Conservation (phyloP, 768 basidiomycete genomes). For the Hericium coralloides region DNA sequence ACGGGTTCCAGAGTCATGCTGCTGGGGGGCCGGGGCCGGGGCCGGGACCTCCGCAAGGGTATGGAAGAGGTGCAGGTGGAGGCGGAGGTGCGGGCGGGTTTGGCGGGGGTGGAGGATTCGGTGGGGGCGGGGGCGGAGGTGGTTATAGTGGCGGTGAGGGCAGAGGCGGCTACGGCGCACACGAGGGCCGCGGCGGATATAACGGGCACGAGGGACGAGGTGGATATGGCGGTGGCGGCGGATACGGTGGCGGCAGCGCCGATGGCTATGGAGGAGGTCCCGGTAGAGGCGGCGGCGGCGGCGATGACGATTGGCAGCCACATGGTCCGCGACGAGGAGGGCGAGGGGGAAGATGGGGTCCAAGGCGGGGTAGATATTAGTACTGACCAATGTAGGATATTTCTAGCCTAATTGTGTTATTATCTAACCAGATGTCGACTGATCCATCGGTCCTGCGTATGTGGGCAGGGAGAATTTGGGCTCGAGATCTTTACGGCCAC, state of each 20-base stretch:
- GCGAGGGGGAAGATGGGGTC: neutral
- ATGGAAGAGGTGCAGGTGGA: neutral
- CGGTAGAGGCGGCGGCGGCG: neutral
- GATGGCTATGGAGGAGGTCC: neutral
- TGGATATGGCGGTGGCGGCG: neutral
- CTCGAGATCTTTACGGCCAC: too few species aligned
- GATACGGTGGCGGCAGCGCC: neutral
- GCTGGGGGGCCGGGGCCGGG: slow-evolving; percentile 2
- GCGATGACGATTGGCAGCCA: neutral
- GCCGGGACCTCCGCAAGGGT: neutral
- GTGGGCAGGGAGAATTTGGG: too few species aligned
- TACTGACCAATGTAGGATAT: too few species aligned
- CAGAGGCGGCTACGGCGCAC: too few species aligned
- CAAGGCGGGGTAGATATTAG: neutral
- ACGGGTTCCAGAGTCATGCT: neutral
- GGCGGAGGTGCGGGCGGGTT: neutral
- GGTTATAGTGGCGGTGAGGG: too few species aligned
- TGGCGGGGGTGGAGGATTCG: too few species aligned
- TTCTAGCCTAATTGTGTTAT: too few species aligned
- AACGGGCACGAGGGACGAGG: too few species aligned
- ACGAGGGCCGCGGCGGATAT: too few species aligned
- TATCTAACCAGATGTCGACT: too few species aligned
- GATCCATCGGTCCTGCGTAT: too few species aligned
- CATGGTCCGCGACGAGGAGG: neutral
- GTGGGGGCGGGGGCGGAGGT: too few species aligned